A percentile compares a stretch with the other conserved stretches of the same genome.
phyloP scores from a whole-genome alignment of 2,329 filamentous ascomycete genomes.

The Xylaria digitata region DNA sequence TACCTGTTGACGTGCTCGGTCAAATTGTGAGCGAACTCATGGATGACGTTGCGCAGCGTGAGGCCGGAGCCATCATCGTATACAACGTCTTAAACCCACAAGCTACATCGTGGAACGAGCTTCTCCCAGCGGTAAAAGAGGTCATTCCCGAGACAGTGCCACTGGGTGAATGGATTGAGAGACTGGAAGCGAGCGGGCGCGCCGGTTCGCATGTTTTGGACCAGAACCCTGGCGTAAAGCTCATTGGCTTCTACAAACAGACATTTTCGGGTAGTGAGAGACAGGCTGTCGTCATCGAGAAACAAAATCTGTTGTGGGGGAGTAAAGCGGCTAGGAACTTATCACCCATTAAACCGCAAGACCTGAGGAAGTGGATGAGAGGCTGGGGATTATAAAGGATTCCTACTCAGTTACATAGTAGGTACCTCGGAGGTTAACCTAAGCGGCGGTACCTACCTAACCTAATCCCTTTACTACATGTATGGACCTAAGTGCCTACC shows the following conservation, averaged over 20 bases:
- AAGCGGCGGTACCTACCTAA: too few relatives aligned
- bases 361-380: conserved; percentile 37
- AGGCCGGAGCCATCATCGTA: conserved; percentile 12
- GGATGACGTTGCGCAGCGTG: conserved; percentile 28
- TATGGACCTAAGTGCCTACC: too few relatives aligned
- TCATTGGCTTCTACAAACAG: conserved; percentile 39
- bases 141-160: conserved; percentile 26
- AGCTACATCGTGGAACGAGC: conserved; percentile 27
- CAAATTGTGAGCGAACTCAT: conserved; percentile 44
- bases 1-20: conserved; percentile 46
- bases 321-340: conserved; percentile 29
- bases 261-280: conserved; percentile 18
- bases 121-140: conserved; percentile 28
- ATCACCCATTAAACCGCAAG: conserved; percentile 16
- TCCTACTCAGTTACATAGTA: too few relatives aligned
- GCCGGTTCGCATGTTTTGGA: conserved; percentile 20
- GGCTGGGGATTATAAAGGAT: conserved; percentile 27
- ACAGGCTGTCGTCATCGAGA: conserved; percentile 16
- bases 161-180: conserved; percentile 33
- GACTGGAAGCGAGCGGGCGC: conserved; percentile 26
- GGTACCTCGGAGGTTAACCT: too few relatives aligned
- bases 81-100: conserved; percentile 37
- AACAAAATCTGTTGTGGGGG: conserved; percentile 26
- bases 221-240: conserved; percentile 35
- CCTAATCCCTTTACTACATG: too few relatives aligned